Conservation (phyloP, 495 filamentous ascomycete genomes). For the Pyrenula aspistea region DNA sequence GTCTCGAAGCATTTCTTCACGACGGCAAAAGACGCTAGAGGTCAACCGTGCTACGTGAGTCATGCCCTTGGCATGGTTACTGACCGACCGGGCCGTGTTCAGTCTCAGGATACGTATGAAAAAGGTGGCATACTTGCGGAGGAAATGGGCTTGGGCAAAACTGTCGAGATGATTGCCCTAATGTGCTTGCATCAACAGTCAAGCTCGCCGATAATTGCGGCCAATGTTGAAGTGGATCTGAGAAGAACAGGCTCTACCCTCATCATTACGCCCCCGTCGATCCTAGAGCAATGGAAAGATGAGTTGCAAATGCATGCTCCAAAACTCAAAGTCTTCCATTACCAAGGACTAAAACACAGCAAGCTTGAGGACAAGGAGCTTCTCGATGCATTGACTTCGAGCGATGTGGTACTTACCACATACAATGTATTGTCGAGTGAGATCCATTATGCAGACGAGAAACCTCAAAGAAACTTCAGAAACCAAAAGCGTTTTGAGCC, state of each 20-base stretch:
- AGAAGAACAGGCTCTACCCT: slow-evolving; percentile 51
- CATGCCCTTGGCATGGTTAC: slow-evolving; percentile 51
- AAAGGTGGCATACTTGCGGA: slow-evolving; percentile 68
- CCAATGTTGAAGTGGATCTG: slow-evolving; percentile 12
- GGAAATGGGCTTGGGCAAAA: slow-evolving; percentile 96
- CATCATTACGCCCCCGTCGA: slow-evolving; percentile 73
- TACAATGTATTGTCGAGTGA: slow-evolving; percentile 69
- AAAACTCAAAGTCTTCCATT: slow-evolving; percentile 37
- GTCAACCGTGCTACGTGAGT: slow-evolving; percentile 44
- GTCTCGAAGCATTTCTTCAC: slow-evolving; percentile 21
- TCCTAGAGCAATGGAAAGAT: slow-evolving; percentile 76
- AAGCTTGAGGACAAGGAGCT: slow-evolving; percentile 29
- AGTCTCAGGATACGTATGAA: slow-evolving; percentile 20
- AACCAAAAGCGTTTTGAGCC: slow-evolving; percentile 53
- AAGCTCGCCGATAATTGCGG: slow-evolving; percentile 3
- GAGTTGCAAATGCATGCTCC: slow-evolving; percentile 65
- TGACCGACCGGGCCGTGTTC: slow-evolving; percentile 35
- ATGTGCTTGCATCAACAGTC: slow-evolving; percentile 49
- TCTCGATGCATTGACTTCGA: slow-evolving; percentile 35
- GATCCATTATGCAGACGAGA: slow-evolving; percentile 57
- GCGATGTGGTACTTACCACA: slow-evolving; percentile 79
- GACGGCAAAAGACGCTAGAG: slow-evolving; percentile 33
- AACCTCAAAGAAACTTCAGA: slow-evolving; percentile 54
- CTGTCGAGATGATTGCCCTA: slow-evolving; percentile 74
- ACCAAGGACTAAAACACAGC: slow-evolving; percentile 33